Evolutionary conservation across 257 asterid genomes (phyloP).

Genomic region (Cordia subcordata): DNA sequence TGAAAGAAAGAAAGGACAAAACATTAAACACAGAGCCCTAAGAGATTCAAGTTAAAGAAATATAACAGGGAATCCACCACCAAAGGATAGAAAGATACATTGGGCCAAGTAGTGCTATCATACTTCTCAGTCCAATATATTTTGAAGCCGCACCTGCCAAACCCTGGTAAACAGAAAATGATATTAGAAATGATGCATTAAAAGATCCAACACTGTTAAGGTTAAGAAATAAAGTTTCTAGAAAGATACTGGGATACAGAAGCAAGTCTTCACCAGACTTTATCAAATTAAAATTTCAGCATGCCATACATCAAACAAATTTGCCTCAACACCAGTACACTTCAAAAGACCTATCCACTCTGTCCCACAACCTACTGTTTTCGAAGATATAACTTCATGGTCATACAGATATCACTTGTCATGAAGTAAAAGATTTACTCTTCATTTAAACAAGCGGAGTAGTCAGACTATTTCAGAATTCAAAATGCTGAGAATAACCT

Average conservation of each 20-base stretch:
- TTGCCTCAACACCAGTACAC: too few species aligned
- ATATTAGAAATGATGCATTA: conserved; percentile 12
- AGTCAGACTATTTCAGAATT: too few species aligned
- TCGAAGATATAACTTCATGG: too few species aligned
- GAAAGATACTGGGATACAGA: not conserved
- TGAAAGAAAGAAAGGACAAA: not conserved
- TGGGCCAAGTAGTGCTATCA: conserved; percentile 78
- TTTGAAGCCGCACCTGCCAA: conserved; percentile 73
- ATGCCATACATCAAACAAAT: too few species aligned
- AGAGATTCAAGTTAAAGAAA: conserved; percentile 7
- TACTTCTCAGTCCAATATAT: conserved; percentile 69
- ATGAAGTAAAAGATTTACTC: too few species aligned
- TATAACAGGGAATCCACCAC: conserved; percentile 15
- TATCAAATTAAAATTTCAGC: too few species aligned
- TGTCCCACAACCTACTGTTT: too few species aligned
- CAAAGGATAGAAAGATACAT: conserved; percentile 47
- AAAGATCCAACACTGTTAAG: not conserved
- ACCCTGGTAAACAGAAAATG: conserved; percentile 54
- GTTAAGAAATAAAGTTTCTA: not conserved
- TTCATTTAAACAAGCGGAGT: too few species aligned
- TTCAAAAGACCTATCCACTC: too few species aligned
- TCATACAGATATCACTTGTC: too few species aligned
- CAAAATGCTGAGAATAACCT: too few species aligned
- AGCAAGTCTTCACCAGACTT: too few species aligned
- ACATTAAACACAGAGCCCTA: not conserved